Evolutionary conservation across 768 basidiomycete genomes (phyloP), one percentile per base, ranked within the genome.

Genomic region (Lyophyllum semitale): DNA sequence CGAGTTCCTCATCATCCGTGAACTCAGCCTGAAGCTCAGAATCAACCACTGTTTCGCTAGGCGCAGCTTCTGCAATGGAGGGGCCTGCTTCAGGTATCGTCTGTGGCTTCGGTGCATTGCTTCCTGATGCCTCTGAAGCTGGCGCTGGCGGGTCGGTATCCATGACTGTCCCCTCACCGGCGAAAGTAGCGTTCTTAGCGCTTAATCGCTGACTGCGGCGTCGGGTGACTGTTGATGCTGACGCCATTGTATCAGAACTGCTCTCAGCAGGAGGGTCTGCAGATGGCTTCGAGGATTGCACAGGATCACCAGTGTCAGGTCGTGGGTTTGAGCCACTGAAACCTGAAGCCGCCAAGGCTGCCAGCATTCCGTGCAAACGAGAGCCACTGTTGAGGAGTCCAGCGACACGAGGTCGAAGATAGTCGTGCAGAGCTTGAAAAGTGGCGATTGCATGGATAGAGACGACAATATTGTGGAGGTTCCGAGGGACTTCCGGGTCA

Each of bases 361-460:
- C 93, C 44, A 97, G 83, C 88, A 96, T 94, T 45, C 88, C 88
- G 9, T 91, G 89, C 25, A 96, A 72, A 13, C 94, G 83, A 17
- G 84, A 85, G 26, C 80, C 78, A 53, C 81, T 75, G 8, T 80
- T 79, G 48, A 88, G 68, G 22, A 90, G 67, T 0, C 92, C 91
- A 6, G 93, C 78, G 29, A 97, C 88, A 3, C 93, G 84, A 23
- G 96, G 96, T 1, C 94, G 88, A 12, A 98, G 83, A 68, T 98
- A 99, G 69, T 97, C 95, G 65, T 97, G 93, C 27, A 98, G 80
- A 1, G 96, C 95, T 68, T 97, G 94, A 82, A 98, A 94, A 1
- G 95, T 98, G 1, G 97, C 96, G 58, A 98, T 97, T 6, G 95
- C 96, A 67, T 98, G 96, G 57, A 98, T 98, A 7, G 95, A 98